Evolutionary conservation across 1,284 basidiomycete species (phyloP).

Genomic region (Cryptococcus sp.): DNA sequence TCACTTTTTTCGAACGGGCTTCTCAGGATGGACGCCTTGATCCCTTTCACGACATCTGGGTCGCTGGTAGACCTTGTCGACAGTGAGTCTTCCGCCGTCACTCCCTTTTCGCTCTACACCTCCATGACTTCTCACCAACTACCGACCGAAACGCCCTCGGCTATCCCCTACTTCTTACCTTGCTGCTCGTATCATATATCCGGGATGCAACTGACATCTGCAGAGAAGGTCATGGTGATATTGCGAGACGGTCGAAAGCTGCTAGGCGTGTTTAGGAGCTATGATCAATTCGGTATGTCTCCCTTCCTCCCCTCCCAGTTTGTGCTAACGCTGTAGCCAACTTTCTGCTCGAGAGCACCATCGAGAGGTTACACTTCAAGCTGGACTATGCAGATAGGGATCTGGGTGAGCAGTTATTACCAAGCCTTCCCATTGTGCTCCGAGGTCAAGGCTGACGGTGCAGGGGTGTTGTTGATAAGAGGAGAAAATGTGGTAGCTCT

Average conservation of each 20-base stretch:
- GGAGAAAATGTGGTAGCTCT: constrained; percentile 98
- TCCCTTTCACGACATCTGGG: constrained; percentile 94
- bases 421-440: background rate
- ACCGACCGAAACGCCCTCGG: too few relatives aligned
- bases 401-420: constrained; percentile 37
- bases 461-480: constrained; percentile 84
- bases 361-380: constrained; percentile 48
- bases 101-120: too few relatives aligned
- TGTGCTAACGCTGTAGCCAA: constrained; percentile 60
- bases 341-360: constrained; percentile 82
- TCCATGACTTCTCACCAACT: too few relatives aligned
- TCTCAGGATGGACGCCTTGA: constrained; percentile 75
- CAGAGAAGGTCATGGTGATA: constrained; percentile 97
- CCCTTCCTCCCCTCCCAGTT: background rate
- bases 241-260: constrained; percentile 93
- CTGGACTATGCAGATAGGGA: constrained; percentile 41
- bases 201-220: background rate
- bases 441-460: background rate
- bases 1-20: background rate
- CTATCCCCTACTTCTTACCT: too few relatives aligned
- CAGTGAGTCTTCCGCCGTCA: constrained; percentile 63
- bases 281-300: constrained; percentile 93
- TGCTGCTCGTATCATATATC: background rate
- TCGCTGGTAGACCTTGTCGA: constrained; percentile 96
- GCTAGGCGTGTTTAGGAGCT: constrained; percentile 90